phyloP scores from a whole-genome alignment of 2,329 filamentous ascomycete genomes.

The Trichoderma sp. region DNA sequence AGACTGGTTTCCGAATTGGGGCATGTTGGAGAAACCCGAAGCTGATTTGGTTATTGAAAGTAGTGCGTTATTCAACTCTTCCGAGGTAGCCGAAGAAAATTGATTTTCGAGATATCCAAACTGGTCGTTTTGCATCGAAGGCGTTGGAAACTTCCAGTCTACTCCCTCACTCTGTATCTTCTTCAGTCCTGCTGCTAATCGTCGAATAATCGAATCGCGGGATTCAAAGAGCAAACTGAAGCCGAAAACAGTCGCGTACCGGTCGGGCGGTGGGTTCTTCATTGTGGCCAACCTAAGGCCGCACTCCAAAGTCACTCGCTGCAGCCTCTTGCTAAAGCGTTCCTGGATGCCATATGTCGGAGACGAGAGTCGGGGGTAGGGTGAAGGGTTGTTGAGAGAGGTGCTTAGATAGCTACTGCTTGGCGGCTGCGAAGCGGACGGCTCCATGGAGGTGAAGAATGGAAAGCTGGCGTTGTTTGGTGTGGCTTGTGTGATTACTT shows the following conservation, averaged over 20 bases:
- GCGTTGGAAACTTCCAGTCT: slow-evolving; percentile 64
- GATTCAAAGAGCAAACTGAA: slow-evolving; percentile 68
- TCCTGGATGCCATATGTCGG: slow-evolving; percentile 65
- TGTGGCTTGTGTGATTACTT: slow-evolving; percentile 57
- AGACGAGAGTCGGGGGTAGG: slow-evolving; percentile 45
- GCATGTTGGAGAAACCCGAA: slow-evolving; percentile 36
- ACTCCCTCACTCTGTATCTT: slow-evolving; percentile 50
- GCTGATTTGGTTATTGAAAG: slow-evolving; percentile 33
- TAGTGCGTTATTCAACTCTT: neutral
- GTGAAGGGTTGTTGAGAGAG: slow-evolving; percentile 33
- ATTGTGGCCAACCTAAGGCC: slow-evolving; percentile 62
- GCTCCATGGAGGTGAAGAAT: slow-evolving; percentile 40
- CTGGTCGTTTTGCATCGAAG: slow-evolving; percentile 69
- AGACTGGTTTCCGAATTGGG: slow-evolving; percentile 51
- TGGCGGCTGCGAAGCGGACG: slow-evolving; percentile 29
- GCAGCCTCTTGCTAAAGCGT: slow-evolving; percentile 70
- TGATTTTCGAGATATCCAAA: slow-evolving; percentile 57
- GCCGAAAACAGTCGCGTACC: slow-evolving; percentile 65
- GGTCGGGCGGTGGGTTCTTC: slow-evolving; percentile 51
- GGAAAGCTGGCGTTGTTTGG: slow-evolving; percentile 59
- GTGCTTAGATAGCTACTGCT: slow-evolving; percentile 27
- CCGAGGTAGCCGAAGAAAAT: slow-evolving; percentile 12
- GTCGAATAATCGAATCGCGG: slow-evolving; percentile 51
- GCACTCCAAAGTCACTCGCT: slow-evolving; percentile 66
- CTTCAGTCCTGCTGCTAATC: slow-evolving; percentile 44